Evolutionary conservation across 768 basidiomycete genomes (phyloP).

Genomic region (Kwoniella dendrophila): DNA sequence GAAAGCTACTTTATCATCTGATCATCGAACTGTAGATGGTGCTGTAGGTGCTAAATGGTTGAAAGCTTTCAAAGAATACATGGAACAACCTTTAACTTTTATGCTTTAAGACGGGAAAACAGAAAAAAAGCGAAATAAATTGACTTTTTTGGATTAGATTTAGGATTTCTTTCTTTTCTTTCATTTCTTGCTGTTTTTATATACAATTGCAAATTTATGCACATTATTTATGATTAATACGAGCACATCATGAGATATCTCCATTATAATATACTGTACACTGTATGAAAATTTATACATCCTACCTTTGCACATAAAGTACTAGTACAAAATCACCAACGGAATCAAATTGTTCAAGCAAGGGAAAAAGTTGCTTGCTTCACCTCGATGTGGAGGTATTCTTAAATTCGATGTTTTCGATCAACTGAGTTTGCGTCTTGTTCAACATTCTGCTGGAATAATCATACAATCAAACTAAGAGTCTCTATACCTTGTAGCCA

Average conservation of each 20-base stretch:
- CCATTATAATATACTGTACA: too few relatives aligned
- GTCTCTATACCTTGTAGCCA: too few relatives aligned
- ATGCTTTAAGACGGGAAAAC: slow-evolving; percentile 67
- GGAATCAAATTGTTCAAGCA: slow-evolving; percentile 3
- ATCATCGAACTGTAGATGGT: slow-evolving; percentile 95
- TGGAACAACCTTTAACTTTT: slow-evolving; percentile 95
- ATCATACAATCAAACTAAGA: too few relatives aligned
- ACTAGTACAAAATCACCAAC: too few relatives aligned
- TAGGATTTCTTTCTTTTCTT: not conserved
- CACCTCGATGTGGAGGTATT: not conserved
- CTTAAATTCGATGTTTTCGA: not conserved
- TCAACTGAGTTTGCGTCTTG: not conserved
- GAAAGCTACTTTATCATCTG: slow-evolving; percentile 93
- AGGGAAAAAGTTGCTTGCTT: too few relatives aligned
- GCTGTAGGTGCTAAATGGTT: slow-evolving; percentile 93
- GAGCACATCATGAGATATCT: too few relatives aligned
- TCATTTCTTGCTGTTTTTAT: not conserved
- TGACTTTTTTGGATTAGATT: not conserved
- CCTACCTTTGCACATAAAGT: too few relatives aligned
- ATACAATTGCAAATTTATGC: too few relatives aligned
- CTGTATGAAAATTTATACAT: too few relatives aligned
- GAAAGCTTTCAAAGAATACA: slow-evolving; percentile 88
- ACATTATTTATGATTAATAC: too few relatives aligned
- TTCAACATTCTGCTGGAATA: not conserved
- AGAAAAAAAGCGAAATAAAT: not conserved